A percentile compares a stretch with the other conserved stretches of the same genome.
Evolutionary conservation across 768 basidiomycete genomes (phyloP).

Genomic region (Amanita pallidorosea): DNA sequence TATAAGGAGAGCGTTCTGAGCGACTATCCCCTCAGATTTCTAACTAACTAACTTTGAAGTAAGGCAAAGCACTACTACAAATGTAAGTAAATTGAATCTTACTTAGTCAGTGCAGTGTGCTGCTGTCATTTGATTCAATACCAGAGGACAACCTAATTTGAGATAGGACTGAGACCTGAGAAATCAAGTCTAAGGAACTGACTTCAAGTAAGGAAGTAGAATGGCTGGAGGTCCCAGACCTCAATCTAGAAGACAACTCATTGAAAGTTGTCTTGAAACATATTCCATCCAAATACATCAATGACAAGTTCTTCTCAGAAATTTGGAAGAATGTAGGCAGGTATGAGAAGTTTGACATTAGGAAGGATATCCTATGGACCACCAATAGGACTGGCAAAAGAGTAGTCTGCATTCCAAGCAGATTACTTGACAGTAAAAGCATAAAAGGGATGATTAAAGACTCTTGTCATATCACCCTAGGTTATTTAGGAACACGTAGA

Average conservation of each 20-base stretch:
- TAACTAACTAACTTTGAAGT: no score
- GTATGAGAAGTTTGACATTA: background rate
- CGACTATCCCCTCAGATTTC: no score
- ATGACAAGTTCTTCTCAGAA: background rate
- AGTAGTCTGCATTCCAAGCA: background rate
- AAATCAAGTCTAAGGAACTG: background rate
- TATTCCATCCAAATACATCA: background rate
- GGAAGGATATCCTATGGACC: background rate
- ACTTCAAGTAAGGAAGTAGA: background rate
- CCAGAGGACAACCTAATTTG: no score
- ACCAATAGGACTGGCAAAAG: background rate
- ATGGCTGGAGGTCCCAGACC: background rate
- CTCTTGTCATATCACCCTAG: background rate
- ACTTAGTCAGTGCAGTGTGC: no score
- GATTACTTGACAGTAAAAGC: background rate
- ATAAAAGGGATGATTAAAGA: background rate
- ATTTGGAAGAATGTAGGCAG: background rate
- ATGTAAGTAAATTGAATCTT: no score
- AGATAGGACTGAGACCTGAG: no score
- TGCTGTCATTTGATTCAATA: no score
- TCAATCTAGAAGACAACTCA: background rate
- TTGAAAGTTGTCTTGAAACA: background rate
- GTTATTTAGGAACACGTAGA: no score
- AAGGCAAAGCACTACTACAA: no score
- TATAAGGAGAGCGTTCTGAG: no score